phyloP scores from a whole-genome alignment of 2,329 filamentous ascomycete species.

The Cordyceps pruinosa region DNA sequence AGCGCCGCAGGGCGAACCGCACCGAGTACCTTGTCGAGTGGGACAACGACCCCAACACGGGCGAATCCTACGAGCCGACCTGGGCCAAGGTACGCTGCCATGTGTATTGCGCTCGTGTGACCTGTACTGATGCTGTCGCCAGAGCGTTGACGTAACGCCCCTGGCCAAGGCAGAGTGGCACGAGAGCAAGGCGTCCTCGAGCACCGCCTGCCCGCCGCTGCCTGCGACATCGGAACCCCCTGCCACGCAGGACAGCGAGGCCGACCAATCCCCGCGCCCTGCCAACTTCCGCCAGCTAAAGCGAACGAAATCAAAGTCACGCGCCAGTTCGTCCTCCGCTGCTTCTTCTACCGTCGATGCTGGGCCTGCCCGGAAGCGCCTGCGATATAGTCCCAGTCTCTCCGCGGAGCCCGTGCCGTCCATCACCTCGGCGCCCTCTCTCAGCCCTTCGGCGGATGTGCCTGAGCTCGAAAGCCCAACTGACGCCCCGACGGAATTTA shows the following conservation, averaged over 20 bases:
- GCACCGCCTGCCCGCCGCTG: not conserved
- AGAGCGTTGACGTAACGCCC: conserved; percentile 26
- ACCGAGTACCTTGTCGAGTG: conserved; percentile 33
- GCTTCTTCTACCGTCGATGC: not conserved
- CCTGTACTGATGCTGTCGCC: not conserved
- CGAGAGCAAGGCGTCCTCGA: conserved; percentile 17
- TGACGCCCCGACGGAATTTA: conserved; percentile 16
- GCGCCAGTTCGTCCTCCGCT: not conserved
- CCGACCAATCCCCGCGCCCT: conserved; percentile 23
- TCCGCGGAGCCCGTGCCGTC: conserved; percentile 26
- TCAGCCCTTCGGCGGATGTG: conserved; percentile 17
- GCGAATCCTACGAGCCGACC: conserved; percentile 25
- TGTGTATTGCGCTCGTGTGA: not conserved
- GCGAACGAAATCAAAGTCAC: conserved; percentile 9
- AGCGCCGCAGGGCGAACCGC: conserved; percentile 21
- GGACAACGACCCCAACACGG: conserved; percentile 27
- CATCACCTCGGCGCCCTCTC: conserved; percentile 22
- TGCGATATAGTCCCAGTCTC: conserved; percentile 18
- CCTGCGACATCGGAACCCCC: not conserved
- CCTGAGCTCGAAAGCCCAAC: conserved; percentile 14
- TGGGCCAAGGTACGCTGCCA: conserved; percentile 25
- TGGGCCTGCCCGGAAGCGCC: conserved; percentile 19
- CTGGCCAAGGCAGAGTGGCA: conserved; percentile 29
- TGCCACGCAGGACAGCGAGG: conserved; percentile 8
- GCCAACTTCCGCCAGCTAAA: conserved; percentile 22